Base-by-base conservation (phyloP, 768 basidiomycete species). In the Tulasnella sp. region DNA sequence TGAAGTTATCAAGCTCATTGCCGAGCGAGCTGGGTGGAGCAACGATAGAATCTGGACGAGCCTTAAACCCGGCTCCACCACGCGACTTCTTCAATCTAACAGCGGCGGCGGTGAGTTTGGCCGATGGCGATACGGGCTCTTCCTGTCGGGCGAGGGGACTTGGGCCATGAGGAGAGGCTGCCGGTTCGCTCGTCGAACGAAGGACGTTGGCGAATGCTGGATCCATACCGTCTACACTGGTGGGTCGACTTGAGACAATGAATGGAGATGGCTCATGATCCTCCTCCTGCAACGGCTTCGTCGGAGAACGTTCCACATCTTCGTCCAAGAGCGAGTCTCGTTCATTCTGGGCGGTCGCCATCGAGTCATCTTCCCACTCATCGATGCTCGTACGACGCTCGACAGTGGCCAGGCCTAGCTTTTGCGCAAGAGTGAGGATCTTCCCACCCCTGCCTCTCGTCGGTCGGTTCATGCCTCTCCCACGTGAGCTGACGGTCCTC, bases 151-250 rank as follows among this genome's bases (percentile, higher is more conserved):
- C 31, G 17, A 53, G 29, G 2, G 52, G 52, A 42, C 52, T 38
- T 8, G 52, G 31, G 12, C 38, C 22, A 53, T 17, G 31, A 2
- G 52, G 52, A 31, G 31, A 54, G 15, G 34, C 34, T 38, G 15
- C 7, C 15, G 30, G 30, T n/a, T 41, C 53, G 34, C 31, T 22
- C 21, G 49, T 41, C 22, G 27, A 17, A 22, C 42, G 80, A 46
- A 91, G 79, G 12, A 89, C 76, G 60, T 86, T 87, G 54, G 88
- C 87, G 66, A 88, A 92, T 0, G 73, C 77, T 9, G 91, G 90
- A 62, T 92, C 90, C 85, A 92, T 87, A 45, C 87, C 88, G 58
- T 91, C 87, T 3, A 88, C 78, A 65, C 83, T 87, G 4, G 79
- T 79, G 34, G 83, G 76, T 11, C 61, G 58, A 31, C 62, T 62